Conservation (phyloP, 1,284 basidiomycete genomes). For the Apiotrichum laibachii region DNA sequence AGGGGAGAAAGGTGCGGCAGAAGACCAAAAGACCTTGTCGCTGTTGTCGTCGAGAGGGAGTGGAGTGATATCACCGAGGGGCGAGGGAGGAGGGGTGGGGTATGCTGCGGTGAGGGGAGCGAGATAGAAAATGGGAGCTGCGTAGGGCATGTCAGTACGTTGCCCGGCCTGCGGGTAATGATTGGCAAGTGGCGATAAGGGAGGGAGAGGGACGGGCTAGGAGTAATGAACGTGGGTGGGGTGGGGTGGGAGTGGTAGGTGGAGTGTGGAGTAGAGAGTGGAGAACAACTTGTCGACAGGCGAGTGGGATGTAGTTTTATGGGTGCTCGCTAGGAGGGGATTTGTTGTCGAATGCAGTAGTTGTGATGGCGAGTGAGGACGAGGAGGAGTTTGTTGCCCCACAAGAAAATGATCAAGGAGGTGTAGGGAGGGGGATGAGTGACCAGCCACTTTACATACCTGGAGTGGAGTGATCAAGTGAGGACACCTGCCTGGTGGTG, state of each 20-base stretch:
- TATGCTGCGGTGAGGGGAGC: not conserved
- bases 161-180: not conserved
- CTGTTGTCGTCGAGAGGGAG: not conserved
- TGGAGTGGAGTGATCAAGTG: not conserved
- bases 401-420: not conserved
- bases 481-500: no score
- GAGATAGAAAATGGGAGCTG: not conserved
- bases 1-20: not conserved
- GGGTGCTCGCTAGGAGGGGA: not conserved
- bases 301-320: not conserved
- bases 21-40: not conserved
- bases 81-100: slow-evolving; percentile 2
- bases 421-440: not conserved
- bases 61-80: not conserved
- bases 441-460: slow-evolving; percentile 1
- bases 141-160: slow-evolving; percentile 8
- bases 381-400: not conserved
- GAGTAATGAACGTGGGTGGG: no score
- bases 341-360: no score
- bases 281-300: not conserved
- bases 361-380: not conserved
- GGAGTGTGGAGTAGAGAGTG: not conserved
- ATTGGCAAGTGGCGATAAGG: not conserved
- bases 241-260: not conserved
- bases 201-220: not conserved